Evolutionary conservation across 306 rosid species (phyloP).

Genomic region (Cicer judaicum): DNA sequence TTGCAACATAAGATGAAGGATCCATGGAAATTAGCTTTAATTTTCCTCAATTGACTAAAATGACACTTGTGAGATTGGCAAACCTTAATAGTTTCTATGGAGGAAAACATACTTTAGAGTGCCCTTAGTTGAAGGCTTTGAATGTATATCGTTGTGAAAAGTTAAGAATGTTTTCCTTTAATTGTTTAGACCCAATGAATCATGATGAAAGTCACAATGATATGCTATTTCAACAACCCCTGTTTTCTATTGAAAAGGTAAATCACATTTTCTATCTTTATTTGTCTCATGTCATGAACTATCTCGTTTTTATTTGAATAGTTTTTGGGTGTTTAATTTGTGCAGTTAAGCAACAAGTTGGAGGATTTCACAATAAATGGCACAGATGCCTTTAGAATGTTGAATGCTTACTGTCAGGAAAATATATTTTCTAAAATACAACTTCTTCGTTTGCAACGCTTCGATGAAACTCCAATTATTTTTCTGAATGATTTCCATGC

Average conservation of each 20-base stretch:
- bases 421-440: background rate
- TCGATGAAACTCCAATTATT: background rate
- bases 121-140: constrained; percentile 7
- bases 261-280: background rate
- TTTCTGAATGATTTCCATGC: background rate
- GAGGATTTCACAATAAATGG: background rate
- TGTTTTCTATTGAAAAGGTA: constrained; percentile 26
- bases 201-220: background rate
- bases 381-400: background rate
- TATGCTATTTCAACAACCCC: background rate
- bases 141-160: constrained; percentile 1
- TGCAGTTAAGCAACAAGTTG: background rate
- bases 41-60: background rate
- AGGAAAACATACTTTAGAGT: constrained; percentile 2
- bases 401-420: background rate
- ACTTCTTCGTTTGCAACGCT: background rate
- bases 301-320: background rate
- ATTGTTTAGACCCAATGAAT: background rate
- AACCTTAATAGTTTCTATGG: background rate
- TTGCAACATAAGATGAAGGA: background rate
- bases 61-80: background rate
- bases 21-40: background rate
- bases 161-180: constrained; percentile 11
- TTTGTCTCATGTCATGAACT: background rate
- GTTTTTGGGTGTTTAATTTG: background rate